Percentiles rank a stretch among this genome's conserved stretches.
These are phyloP conservation scores for Metschnikowia aberdeeniae DNA, from an alignment of 805 yeast species.

Conservation along the genomic window DNA sequence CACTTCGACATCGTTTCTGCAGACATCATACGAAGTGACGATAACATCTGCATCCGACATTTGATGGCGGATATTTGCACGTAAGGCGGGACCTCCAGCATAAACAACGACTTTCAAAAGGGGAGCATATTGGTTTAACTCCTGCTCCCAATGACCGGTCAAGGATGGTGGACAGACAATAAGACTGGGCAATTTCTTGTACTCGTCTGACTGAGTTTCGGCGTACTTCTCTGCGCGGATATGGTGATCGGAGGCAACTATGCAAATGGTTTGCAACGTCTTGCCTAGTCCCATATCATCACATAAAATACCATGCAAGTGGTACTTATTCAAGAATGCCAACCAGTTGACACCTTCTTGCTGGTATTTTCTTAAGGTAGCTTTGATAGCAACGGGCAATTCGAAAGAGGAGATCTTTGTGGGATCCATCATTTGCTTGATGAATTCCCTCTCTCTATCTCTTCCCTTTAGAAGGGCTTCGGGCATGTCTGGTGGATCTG, in stretches of 20 bases:
- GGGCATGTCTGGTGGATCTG: slow-evolving; percentile 92
- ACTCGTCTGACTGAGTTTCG: slow-evolving; percentile 58
- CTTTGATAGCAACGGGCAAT: slow-evolving; percentile 87
- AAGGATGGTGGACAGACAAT: slow-evolving; percentile 95
- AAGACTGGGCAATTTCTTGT: slow-evolving; percentile 73
- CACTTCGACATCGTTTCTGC: slow-evolving; percentile 80
- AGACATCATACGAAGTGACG: slow-evolving; percentile 94
- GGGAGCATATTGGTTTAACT: slow-evolving; percentile 84
- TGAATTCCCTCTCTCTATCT: slow-evolving; percentile 89
- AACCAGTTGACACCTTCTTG: slow-evolving; percentile 99
- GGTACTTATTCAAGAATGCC: slow-evolving; percentile 90
- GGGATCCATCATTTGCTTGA: slow-evolving; percentile 97
- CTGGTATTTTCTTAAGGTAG: slow-evolving; percentile 89
- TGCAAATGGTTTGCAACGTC: slow-evolving; percentile 94
- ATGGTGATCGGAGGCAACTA: slow-evolving; percentile 93
- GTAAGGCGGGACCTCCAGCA: slow-evolving; percentile 84
- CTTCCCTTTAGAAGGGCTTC: slow-evolving; percentile 78
- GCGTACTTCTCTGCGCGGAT: slow-evolving; percentile 68
- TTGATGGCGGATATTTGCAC: slow-evolving; percentile 52
- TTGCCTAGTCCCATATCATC: slow-evolving; percentile 99
- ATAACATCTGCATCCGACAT: slow-evolving; percentile 70
- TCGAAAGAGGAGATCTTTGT: slow-evolving; percentile 82
- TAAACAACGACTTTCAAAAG: slow-evolving; percentile 77
- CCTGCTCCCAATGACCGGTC: slow-evolving; percentile 99
- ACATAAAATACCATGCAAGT: slow-evolving; percentile 94